Evolutionary conservation across 441 rosid species (phyloP).

Genomic region (Populus hybrid): DNA sequence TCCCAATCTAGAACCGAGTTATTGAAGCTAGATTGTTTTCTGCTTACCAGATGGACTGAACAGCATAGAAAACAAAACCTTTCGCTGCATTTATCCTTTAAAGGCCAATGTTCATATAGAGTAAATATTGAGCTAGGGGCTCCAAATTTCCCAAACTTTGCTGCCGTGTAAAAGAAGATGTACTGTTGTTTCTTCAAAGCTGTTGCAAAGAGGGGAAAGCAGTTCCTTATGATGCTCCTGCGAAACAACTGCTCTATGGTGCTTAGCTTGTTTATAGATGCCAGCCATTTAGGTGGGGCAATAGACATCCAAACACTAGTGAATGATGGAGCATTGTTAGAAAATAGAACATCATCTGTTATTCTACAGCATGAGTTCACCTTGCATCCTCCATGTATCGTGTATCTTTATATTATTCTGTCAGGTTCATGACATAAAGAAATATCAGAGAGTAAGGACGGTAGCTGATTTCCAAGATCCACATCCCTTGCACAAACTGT

Average conservation of each 20-base stretch:
- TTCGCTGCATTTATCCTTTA: background rate
- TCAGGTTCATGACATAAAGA: background rate
- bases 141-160: background rate
- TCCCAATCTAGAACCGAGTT: background rate
- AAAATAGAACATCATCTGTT: background rate
- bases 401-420: background rate
- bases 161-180: background rate
- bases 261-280: background rate
- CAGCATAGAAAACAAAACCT: background rate
- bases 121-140: background rate
- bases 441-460: background rate
- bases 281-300: background rate
- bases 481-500: background rate
- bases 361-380: background rate
- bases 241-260: background rate
- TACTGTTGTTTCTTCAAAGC: background rate
- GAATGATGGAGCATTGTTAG: background rate
- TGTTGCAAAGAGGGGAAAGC: background rate
- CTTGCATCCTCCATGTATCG: background rate
- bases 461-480: background rate
- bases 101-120: background rate
- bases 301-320: background rate
- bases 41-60: background rate
- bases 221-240: background rate
- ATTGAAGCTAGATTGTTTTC: background rate